These are phyloP conservation scores for Phytophthora aleatoria DNA, from an alignment of 352 stramenopile genomes.

Conservation along the genomic window DNA sequence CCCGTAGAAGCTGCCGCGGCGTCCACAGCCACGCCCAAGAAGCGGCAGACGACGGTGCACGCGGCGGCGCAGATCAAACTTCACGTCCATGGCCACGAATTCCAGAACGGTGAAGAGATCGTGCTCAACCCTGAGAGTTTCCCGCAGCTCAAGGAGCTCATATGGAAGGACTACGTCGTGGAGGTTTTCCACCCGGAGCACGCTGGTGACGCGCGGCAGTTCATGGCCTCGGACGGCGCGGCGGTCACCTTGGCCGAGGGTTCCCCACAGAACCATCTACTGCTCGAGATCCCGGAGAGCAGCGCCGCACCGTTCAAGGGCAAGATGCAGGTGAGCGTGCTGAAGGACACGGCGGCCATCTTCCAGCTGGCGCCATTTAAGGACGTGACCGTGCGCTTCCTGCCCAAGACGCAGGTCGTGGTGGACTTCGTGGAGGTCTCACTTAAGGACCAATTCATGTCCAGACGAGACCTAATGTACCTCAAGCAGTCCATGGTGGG, in stretches of 20 bases:
- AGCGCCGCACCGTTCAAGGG: constrained; percentile 70
- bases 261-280: constrained; percentile 65
- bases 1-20: not conserved
- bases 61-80: constrained; percentile 74
- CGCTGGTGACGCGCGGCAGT: constrained; percentile 17
- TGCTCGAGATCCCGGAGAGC: constrained; percentile 77
- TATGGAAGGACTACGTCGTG: constrained; percentile 77
- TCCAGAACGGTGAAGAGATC: constrained; percentile 81
- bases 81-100: constrained; percentile 83
- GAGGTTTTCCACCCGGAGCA: constrained; percentile 75
- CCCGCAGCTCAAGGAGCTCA: constrained; percentile 69
- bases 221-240: constrained; percentile 30
- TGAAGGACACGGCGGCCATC: constrained; percentile 78
- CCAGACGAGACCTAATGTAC: constrained; percentile 91
- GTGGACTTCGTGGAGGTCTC: constrained; percentile 92
- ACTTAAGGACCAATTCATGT: constrained; percentile 93
- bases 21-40: constrained; percentile 27
- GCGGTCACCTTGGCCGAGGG: constrained; percentile 30
- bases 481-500: constrained; percentile 73
- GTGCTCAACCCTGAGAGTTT: constrained; percentile 85
- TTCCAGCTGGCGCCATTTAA: constrained; percentile 81
- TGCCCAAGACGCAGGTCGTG: constrained; percentile 75
- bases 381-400: constrained; percentile 82
- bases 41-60: constrained; percentile 51
- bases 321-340: constrained; percentile 80